Base-by-base conservation (phyloP, 371 early-diverging fungal genomes). In the Lichtheimia corymbifera region DNA sequence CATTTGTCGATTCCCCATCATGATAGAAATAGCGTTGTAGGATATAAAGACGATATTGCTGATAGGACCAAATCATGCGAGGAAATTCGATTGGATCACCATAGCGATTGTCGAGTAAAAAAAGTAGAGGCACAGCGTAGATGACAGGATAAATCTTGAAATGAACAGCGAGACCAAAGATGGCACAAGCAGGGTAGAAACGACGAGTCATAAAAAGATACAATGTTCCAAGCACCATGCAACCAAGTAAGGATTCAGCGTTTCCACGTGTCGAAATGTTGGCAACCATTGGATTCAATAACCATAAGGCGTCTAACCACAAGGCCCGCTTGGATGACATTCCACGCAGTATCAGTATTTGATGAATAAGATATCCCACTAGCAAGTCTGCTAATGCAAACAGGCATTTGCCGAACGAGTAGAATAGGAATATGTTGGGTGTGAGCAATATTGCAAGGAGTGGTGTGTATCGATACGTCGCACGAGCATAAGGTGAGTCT, bases 391-490 rank as follows among this genome's bases (percentile, higher is more conserved):
- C 86, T 0, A 76, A 67, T 13, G 87, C 88, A 78, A 98, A 98
- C 17, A 98, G 58, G 59, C 90, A 78, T 68, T 98, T 98, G 20
- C 99, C 99, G 68, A 91, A 96, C 0, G 88, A 74, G 43, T 71
- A 72, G 66, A 87, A 86, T 41, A 88, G 62, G 56, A 79, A 83
- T 30, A 91, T 85, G 57, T 93, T 94, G 15, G 96, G 96, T 41
- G 89, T 81, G 40, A 99, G 62, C 5, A 96, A 28, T 65, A 85
- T 88, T 9, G 98, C 94, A 4, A 99, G 77, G 7, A 97, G 61
- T 1, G 99, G 99, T 15, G 98, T 97, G 76, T 99, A 99, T 17
- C 99, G 86, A 69, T 96, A 99, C 0, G 99, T 99, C 3, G 91
- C 89, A 47, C 99, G 88, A 45, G 72, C 72, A 70, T 96, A 99